phyloP scores from a whole-genome alignment of 1,284 basidiomycete genomes.

The Baeospora myosura region DNA sequence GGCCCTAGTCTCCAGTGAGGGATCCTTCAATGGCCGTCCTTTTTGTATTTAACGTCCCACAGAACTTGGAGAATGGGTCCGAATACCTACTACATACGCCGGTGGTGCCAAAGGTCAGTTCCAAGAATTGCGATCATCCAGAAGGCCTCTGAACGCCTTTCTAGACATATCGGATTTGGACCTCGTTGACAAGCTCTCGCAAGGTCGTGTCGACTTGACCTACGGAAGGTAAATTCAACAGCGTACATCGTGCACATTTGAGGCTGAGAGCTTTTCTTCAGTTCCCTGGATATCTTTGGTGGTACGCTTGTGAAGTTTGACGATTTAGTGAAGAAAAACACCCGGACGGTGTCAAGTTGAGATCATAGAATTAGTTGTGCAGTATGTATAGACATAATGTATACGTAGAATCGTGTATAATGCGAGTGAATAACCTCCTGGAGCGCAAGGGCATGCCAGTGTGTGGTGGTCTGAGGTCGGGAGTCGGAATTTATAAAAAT shows the following conservation, averaged over 20 bases:
- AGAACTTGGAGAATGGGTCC: constrained; percentile 91
- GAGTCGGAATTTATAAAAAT: no score
- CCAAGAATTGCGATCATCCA: no score
- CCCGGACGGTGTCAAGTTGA: no score
- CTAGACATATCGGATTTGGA: constrained; percentile 82
- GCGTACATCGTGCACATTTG: constrained; percentile 2
- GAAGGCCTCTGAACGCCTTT: no score
- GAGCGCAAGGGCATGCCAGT: no score
- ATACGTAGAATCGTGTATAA: no score
- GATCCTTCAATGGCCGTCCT: background rate
- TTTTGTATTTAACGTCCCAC: background rate
- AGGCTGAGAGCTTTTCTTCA: constrained; percentile 20
- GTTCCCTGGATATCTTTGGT: constrained; percentile 80
- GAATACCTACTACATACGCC: constrained; percentile 92
- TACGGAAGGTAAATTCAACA: constrained; percentile 75
- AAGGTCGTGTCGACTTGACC: constrained; percentile 89
- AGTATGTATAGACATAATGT: no score
- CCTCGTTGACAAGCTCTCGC: constrained; percentile 76
- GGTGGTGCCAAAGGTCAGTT: constrained; percentile 84
- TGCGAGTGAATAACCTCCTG: no score
- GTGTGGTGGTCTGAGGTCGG: no score
- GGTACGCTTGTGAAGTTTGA: constrained; percentile 67
- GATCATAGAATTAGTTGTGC: no score
- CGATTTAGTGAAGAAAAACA: constrained; percentile 67
- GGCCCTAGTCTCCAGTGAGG: constrained; percentile 75